Evolutionary conservation across 1,139 yeast species (phyloP).

Genomic region (Pichia sp.): DNA sequence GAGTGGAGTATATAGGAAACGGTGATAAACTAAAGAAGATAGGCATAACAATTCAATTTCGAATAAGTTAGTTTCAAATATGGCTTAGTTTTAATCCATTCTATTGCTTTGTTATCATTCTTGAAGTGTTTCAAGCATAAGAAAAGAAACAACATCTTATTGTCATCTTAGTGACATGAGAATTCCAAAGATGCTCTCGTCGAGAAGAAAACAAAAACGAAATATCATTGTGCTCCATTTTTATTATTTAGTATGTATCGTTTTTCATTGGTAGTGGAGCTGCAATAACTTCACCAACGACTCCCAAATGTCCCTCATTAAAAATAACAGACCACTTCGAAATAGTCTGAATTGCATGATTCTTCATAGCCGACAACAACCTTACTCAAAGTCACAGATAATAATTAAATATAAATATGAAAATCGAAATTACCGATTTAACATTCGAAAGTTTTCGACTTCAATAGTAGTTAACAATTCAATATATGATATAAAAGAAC

Average conservation of each 20-base stretch:
- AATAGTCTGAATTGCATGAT: neutral
- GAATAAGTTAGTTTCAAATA: no score
- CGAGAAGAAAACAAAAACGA: neutral
- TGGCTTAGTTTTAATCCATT: no score
- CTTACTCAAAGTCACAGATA: neutral
- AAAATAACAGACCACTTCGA: neutral
- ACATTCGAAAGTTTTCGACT: neutral
- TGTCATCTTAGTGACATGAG: no score
- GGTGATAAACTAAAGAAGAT: no score
- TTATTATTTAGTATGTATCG: neutral
- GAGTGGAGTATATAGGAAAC: no score
- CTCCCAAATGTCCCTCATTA: neutral
- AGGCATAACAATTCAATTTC: no score
- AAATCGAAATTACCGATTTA: neutral
- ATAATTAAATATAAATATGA: neutral
- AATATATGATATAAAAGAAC: neutral
- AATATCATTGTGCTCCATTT: neutral
- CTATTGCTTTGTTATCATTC: no score
- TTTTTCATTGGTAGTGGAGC: neutral
- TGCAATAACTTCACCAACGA: neutral
- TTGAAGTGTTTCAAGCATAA: no score
- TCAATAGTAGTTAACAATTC: neutral
- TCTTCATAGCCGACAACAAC: neutral
- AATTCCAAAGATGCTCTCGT: neutral
- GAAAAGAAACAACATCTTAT: no score